Evolutionary conservation across 148 eudicot genomes (phyloP), one percentile per base, ranked within the genome.

Genomic region (Camellia japonica): DNA sequence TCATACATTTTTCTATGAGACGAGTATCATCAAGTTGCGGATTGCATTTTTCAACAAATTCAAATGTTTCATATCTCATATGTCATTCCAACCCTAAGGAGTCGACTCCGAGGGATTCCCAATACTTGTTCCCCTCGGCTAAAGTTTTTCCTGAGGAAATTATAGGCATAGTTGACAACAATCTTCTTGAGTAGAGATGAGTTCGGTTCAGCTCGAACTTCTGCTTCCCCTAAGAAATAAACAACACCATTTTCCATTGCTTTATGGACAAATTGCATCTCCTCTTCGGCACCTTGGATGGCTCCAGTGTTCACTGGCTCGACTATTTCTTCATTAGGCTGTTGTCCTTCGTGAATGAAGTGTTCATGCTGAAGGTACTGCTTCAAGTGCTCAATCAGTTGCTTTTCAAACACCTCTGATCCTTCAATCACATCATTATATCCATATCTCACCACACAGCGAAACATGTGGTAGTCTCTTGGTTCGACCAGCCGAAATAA

Each of bases 81-180:
- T 2, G 87, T 84, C 87, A 88, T 88, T n/a, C 89, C 91, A 58
- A 88, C 89, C 74, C 84, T 83, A 3, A 88, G 84, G 63, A 88
- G 87, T 79, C 84, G 78, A 14, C 77, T 78, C 63, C 78, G 77
- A 16, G 89, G 89, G 23, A 84, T 83, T 3, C 80, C 87, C 86
- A 88, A 42, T 11, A 65, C 71, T 58, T 82, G 84, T 56, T 85
- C 88, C 62, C 85, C 88, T 69, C 84, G 71, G 42, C 91, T 85
- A 77, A 77, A 85, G 69, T 87, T 88, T 70, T 82, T 90, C 82
- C 90, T 84, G 18, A 90, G 69, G 79, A 90, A 90, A 46, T 70
- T 76, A 47, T 90, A 90, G n/a, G 74, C 80, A 68, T 90, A 79
- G 75, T 90, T 85, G 44, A 90, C 86, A 7, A 84, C 80, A 4